Percentiles rank a stretch among this genome's conserved stretches.
Evolutionary conservation across 176 grass and related monocot species (phyloP).

Genomic region (Aegilops umbellulata): DNA sequence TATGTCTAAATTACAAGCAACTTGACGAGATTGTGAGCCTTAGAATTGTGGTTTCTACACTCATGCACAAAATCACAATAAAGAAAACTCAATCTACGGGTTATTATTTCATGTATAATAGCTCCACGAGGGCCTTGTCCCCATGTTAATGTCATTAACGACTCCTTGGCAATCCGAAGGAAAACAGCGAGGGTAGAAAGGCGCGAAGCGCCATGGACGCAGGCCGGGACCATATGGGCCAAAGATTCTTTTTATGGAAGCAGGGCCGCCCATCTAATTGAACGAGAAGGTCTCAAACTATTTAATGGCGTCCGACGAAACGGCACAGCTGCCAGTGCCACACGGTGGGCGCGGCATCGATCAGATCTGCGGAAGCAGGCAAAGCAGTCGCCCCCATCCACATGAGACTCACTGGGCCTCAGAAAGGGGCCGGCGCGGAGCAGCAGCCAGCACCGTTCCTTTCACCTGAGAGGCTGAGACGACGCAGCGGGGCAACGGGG

Average conservation of each 20-base stretch:
- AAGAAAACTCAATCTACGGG: no score
- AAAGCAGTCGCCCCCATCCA: background rate
- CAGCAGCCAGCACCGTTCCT: background rate
- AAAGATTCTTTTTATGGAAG: slow-evolving; percentile 4
- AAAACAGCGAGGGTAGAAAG: background rate
- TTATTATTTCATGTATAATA: no score
- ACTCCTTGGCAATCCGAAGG: no score
- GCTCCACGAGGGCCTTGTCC: no score
- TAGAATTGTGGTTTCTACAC: no score
- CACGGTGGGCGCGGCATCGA: background rate
- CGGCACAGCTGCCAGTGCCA: slow-evolving; percentile 17
- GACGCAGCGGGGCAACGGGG: background rate
- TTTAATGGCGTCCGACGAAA: slow-evolving; percentile 22
- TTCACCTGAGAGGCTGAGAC: slow-evolving; percentile 16
- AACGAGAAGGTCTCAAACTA: slow-evolving; percentile 28
- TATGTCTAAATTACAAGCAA: no score
- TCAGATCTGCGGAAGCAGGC: background rate
- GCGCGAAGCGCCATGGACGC: background rate
- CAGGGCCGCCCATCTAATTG: background rate
- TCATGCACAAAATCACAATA: no score
- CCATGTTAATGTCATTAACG: no score
- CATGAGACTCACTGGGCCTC: background rate
- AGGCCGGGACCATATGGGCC: slow-evolving; percentile 15
- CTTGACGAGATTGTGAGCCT: no score
- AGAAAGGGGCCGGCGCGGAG: background rate